A percentile compares a stretch with the other conserved stretches of the same genome.
Conservation (phyloP, 345 rosid species). For the Aquilaria sinensis region DNA sequence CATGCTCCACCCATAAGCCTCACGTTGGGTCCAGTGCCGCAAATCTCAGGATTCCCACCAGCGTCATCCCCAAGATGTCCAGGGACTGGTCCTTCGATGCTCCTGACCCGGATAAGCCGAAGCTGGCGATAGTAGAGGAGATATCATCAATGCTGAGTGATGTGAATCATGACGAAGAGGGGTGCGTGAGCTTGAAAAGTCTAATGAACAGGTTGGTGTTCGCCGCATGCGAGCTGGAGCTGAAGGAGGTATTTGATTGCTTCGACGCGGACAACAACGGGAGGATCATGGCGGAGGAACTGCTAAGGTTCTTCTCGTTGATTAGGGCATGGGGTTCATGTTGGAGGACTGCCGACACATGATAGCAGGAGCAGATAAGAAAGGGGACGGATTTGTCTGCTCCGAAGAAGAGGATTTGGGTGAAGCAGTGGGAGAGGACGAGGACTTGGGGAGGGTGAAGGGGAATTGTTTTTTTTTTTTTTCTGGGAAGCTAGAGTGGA, state of each 20-base stretch:
- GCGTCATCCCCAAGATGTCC: slow-evolving; percentile 48
- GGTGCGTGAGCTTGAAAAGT: slow-evolving; percentile 47
- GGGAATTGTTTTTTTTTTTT: slow-evolving; percentile 89
- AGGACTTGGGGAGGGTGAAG: slow-evolving; percentile 17
- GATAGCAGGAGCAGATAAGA: slow-evolving; percentile 54
- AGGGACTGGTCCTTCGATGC: slow-evolving; percentile 43
- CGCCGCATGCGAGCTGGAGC: slow-evolving; percentile 49
- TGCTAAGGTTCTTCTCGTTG: too few species aligned
- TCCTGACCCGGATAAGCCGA: slow-evolving; percentile 49
- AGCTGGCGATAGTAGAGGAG: slow-evolving; percentile 56
- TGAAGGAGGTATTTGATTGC: slow-evolving; percentile 60
- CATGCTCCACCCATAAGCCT: slow-evolving; percentile 18
- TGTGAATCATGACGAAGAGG: slow-evolving; percentile 37
- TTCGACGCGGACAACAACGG: slow-evolving; percentile 81
- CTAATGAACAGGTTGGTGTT: slow-evolving; percentile 40
- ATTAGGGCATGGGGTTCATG: slow-evolving; percentile 69
- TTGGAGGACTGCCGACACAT: slow-evolving; percentile 87
- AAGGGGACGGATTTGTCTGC: too few species aligned
- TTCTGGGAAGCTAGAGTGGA: slow-evolving; percentile 56
- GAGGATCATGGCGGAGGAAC: too few species aligned
- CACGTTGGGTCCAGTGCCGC: slow-evolving; percentile 3
- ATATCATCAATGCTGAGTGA: slow-evolving; percentile 52
- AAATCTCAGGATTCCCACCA: slow-evolving; percentile 51
- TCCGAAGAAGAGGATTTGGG: too few species aligned
- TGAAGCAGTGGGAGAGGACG: too few species aligned